Base-by-base conservation (phyloP, 805 yeast genomes). In the Spathaspora gorwiae region DNA sequence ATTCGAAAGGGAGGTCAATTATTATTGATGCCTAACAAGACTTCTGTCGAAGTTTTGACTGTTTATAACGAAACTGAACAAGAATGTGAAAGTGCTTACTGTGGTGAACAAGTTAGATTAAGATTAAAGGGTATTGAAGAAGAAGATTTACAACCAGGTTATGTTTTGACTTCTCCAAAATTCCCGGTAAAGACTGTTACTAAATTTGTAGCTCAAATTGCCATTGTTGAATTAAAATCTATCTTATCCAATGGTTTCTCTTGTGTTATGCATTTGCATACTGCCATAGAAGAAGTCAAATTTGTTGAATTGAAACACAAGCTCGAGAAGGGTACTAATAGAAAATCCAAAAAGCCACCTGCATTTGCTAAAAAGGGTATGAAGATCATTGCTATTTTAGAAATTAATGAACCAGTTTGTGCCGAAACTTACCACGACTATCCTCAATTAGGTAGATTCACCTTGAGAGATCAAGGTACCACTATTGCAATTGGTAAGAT, bases 401-500 rank as follows among this genome's bases (percentile, higher is more conserved):
- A 90, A 72, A 75, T 90, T 13, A 74, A 81, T 39, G 90, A 82
- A 56, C 92, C 97, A 24, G 87, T 94, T 34, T 94, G 98, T 75
- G 84, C 92, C 43, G 99, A 94, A 73, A 84, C 95, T 39, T 94
- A 85, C 66, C 83, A 76, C 55, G 95, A 88, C 62, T 88, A 90
- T 64, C 97, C 92, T 55, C 98, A 94, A 72, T 79, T 94, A 60
- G 99, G 99, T 65, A 84, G 99, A 72, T 94, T 94, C 69, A 94
- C 99, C 27, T 79, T 94, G 66, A 90, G 99, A 79, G 99, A 94
- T 71, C 98, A 94, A 74, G 99, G 98, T 64, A 83, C 83, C 51
- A 94, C 99, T 44, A 90, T 94, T 70, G 99, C 99, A 54, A 94
- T 94, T 68, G 99, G 99, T 72, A 90, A 92, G 72, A 89, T 94